These are phyloP conservation scores for Lichtheimia ramosa DNA, from an alignment of 371 early-diverging fungal genomes.

Conservation along the genomic window DNA sequence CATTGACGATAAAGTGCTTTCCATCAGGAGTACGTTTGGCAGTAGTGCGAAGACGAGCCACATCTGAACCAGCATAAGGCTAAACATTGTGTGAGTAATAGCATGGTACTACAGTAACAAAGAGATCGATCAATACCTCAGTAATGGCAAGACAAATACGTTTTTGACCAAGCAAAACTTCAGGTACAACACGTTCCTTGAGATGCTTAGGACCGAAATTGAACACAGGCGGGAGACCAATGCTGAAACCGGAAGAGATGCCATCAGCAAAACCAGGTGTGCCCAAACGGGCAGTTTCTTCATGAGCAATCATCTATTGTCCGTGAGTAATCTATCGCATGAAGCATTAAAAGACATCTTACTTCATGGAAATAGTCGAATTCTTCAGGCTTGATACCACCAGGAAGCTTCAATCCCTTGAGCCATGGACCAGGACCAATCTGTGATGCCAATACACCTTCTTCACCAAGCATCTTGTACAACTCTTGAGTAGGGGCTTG, in stretches of 20 bases:
- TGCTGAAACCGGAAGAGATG: conserved; percentile 43
- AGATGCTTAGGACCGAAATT: conserved; percentile 45
- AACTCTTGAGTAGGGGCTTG: conserved; percentile 45
- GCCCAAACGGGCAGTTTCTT: conserved; percentile 51
- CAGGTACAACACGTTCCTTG: conserved; percentile 62
- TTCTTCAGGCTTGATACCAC: conserved; percentile 55
- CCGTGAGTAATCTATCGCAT: too few relatives aligned
- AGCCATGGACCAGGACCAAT: conserved; percentile 51
- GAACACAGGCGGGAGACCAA: conserved; percentile 62
- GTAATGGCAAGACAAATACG: conserved; percentile 73
- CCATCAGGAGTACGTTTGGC: conserved; percentile 76
- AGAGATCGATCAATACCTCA: too few relatives aligned
- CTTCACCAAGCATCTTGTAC: conserved; percentile 41
- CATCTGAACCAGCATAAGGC: conserved; percentile 78
- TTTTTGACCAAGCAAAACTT: conserved; percentile 69
- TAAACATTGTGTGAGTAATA: too few relatives aligned
- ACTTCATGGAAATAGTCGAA: conserved; percentile 66
- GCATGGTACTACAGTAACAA: too few relatives aligned
- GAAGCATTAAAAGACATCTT: background rate
- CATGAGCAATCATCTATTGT: conserved; percentile 56
- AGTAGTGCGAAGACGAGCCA: conserved; percentile 69
- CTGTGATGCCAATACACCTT: conserved; percentile 31
- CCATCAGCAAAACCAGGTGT: conserved; percentile 52
- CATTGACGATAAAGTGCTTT: conserved; percentile 69
- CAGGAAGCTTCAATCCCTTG: conserved; percentile 41